phyloP scores from a whole-genome alignment of 371 early-diverging fungal genomes.

The Mortierella sp. region DNA sequence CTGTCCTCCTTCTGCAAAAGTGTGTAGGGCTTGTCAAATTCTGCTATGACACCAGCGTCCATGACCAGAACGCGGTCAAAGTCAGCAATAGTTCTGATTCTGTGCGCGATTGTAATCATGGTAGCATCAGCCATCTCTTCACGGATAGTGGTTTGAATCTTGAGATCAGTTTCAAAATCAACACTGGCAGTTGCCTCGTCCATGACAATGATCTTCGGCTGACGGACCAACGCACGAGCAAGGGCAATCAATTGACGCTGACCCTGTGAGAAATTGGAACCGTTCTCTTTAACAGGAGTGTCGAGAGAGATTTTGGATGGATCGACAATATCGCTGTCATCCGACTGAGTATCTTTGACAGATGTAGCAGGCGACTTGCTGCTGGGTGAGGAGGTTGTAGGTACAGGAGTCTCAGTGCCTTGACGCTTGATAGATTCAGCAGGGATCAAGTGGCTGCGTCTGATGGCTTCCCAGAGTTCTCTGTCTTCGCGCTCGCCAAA shows the following conservation, averaged over 20 bases:
- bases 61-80: conserved; percentile 85
- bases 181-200: conserved; percentile 90
- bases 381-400: conserved; percentile 54
- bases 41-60: conserved; percentile 69
- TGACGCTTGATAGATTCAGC: not conserved
- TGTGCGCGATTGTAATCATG: conserved; percentile 76
- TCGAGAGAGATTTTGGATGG: conserved; percentile 61
- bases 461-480: conserved; percentile 76
- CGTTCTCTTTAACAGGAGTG: conserved; percentile 70
- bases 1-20: conserved; percentile 60
- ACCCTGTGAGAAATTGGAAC: conserved; percentile 84
- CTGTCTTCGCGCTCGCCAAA: conserved; percentile 69
- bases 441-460: conserved; percentile 60
- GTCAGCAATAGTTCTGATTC: conserved; percentile 83
- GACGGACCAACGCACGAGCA: conserved; percentile 80
- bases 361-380: conserved; percentile 23
- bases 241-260: conserved; percentile 86
- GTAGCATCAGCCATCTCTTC: conserved; percentile 68
- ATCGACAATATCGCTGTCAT: conserved; percentile 17
- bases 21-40: conserved; percentile 69
- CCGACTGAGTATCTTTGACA: conserved; percentile 7
- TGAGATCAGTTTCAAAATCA: conserved; percentile 74
- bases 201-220: conserved; percentile 75
- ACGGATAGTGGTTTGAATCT: conserved; percentile 79
- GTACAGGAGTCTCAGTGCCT: conserved; percentile 20